These are phyloP conservation scores for Trifolium repens DNA, from an alignment of 306 rosid species.

Conservation along the genomic window DNA sequence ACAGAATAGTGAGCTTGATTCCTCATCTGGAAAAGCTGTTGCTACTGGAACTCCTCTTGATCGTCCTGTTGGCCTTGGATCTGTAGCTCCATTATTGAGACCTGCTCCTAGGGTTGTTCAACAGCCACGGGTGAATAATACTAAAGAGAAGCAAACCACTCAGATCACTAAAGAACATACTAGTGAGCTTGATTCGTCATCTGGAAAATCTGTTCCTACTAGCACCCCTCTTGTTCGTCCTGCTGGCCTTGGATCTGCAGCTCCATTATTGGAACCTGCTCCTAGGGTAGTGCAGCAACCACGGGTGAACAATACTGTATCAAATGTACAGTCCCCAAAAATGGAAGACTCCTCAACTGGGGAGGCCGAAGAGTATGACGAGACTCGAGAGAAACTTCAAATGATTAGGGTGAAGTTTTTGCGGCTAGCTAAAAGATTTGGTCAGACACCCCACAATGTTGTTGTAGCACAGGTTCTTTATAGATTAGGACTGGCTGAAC, in stretches of 20 bases:
- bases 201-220: slow-evolving; percentile 56
- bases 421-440: slow-evolving; percentile 92
- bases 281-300: slow-evolving; percentile 76
- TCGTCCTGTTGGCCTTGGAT: slow-evolving; percentile 92
- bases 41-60: slow-evolving; percentile 55
- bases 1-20: slow-evolving; percentile 5
- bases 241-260: slow-evolving; percentile 90
- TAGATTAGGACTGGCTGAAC: slow-evolving; percentile 94
- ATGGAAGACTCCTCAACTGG: slow-evolving; percentile 74
- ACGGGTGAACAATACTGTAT: slow-evolving; percentile 71
- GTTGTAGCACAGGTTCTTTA: slow-evolving; percentile 99
- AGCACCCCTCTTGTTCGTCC: slow-evolving; percentile 68
- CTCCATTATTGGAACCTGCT: slow-evolving; percentile 79
- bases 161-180: slow-evolving; percentile 8
- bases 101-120: slow-evolving; percentile 71
- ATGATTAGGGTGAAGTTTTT: slow-evolving; percentile 95
- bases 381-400: slow-evolving; percentile 96
- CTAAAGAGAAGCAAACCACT: slow-evolving; percentile 31
- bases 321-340: slow-evolving; percentile 69
- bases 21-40: slow-evolving; percentile 61
- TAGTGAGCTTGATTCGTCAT: slow-evolving; percentile 42
- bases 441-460: slow-evolving; percentile 99
- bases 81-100: slow-evolving; percentile 80
- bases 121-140: slow-evolving; percentile 80
- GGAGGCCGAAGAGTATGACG: slow-evolving; percentile 88